Evolutionary conservation across 495 filamentous ascomycete genomes (phyloP).

Genomic region (Cudoniella acicularis): DNA sequence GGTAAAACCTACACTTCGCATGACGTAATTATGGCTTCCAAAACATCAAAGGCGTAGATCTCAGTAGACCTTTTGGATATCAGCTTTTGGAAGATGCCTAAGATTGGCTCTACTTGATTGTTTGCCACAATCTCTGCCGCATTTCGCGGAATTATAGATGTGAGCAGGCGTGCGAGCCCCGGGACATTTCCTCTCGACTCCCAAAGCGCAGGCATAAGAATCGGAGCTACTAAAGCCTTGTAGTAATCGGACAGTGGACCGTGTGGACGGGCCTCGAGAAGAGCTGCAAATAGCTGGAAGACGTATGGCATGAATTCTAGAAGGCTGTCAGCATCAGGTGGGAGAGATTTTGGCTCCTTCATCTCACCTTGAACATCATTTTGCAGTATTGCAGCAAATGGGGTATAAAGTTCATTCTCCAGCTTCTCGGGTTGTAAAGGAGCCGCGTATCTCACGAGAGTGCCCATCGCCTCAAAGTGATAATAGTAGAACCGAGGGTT

Average conservation of each 20-base stretch:
- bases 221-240: conserved; percentile 65
- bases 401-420: conserved; percentile 70
- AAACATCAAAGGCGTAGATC: conserved; percentile 77
- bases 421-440: conserved; percentile 66
- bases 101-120: conserved; percentile 73
- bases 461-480: conserved; percentile 93
- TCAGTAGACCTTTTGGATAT: conserved; percentile 61
- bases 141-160: conserved; percentile 75
- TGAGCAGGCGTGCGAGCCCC: conserved; percentile 79
- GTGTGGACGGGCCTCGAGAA: conserved; percentile 78
- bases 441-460: conserved; percentile 76
- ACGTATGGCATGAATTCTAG: conserved; percentile 93
- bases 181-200: conserved; percentile 89
- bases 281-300: conserved; percentile 88
- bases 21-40: conserved; percentile 71
- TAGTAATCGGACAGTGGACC: conserved; percentile 71
- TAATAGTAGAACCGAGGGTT: conserved; percentile 99
- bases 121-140: conserved; percentile 65
- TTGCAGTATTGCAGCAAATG: conserved; percentile 70
- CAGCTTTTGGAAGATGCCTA: conserved; percentile 91
- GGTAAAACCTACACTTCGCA: conserved; percentile 60
- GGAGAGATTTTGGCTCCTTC: neutral
- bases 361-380: conserved; percentile 72
- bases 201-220: conserved; percentile 78
- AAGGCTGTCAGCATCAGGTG: conserved; percentile 8